A percentile compares a stretch with the other conserved stretches of the same genome.
Evolutionary conservation across 352 stramenopile genomes (phyloP).

Genomic region (Phytophthora litchii): DNA sequence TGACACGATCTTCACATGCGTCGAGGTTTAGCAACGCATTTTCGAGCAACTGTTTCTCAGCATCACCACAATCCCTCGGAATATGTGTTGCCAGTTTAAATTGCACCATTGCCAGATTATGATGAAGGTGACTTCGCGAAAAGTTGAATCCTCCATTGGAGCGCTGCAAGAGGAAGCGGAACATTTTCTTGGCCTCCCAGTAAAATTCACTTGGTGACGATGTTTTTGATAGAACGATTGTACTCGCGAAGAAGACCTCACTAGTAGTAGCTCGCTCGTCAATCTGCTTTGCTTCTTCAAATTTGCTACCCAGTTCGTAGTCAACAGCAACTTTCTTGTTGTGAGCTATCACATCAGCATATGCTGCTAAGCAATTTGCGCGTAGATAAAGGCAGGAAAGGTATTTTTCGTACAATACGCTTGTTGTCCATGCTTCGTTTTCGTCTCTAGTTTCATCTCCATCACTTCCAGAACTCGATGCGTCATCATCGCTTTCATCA

Average conservation of each 20-base stretch:
- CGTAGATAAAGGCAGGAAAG: constrained; percentile 52
- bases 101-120: constrained; percentile 45
- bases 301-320: constrained; percentile 53
- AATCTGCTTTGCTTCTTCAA: constrained; percentile 50
- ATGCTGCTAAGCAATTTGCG: constrained; percentile 54
- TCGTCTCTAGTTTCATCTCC: neutral
- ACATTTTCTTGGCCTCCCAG: constrained; percentile 61
- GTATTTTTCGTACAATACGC: constrained; percentile 46
- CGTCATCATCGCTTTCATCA: constrained; percentile 19
- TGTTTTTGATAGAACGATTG: constrained; percentile 42
- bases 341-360: constrained; percentile 61
- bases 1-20: constrained; percentile 15
- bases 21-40: constrained; percentile 45
- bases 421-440: constrained; percentile 13
- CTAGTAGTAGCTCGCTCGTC: constrained; percentile 9
- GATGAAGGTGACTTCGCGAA: constrained; percentile 32
- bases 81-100: constrained; percentile 71
- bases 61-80: constrained; percentile 44
- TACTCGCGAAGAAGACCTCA: constrained; percentile 25
- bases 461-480: constrained; percentile 21
- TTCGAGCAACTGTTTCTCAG: constrained; percentile 59
- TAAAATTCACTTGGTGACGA: constrained; percentile 59
- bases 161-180: constrained; percentile 41
- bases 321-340: constrained; percentile 40
- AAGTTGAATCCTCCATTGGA: constrained; percentile 21